Percentiles rank a stretch among this genome's conserved stretches.
Conservation (phyloP, 2,329 filamentous ascomycete genomes). For the Phaeosphaeriaceae sp. region DNA sequence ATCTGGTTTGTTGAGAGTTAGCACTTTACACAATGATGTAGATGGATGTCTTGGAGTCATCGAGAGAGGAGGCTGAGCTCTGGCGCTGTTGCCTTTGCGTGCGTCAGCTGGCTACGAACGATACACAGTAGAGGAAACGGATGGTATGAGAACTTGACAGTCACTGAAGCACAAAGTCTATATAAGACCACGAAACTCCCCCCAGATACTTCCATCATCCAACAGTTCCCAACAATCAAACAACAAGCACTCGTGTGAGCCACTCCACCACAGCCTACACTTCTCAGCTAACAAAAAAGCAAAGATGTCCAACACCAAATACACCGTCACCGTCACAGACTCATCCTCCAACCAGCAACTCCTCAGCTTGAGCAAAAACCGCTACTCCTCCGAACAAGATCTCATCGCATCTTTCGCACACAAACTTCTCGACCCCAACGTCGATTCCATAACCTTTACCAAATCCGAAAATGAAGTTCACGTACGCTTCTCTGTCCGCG, state of each 20-base stretch:
- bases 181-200: background rate
- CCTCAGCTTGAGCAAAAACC: background rate
- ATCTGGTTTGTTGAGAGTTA: background rate
- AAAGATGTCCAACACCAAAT: background rate
- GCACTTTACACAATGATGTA: background rate
- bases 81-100: background rate
- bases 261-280: background rate
- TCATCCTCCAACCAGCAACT: background rate
- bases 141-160: background rate
- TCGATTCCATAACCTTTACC: background rate
- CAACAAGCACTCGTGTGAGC: background rate
- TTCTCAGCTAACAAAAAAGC: background rate
- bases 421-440: background rate
- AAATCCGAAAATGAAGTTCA: conserved; percentile 1
- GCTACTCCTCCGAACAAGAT: background rate
- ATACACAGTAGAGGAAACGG: background rate
- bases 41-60: background rate
- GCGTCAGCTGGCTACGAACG: background rate
- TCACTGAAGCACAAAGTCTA: background rate
- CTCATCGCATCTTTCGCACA: background rate
- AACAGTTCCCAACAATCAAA: background rate
- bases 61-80: background rate
- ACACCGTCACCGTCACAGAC: background rate
- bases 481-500: background rate
- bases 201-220: background rate